Evolutionary conservation across 441 rosid species (phyloP), one percentile per base, ranked within the genome.

Genomic region (Geranium incanum): DNA sequence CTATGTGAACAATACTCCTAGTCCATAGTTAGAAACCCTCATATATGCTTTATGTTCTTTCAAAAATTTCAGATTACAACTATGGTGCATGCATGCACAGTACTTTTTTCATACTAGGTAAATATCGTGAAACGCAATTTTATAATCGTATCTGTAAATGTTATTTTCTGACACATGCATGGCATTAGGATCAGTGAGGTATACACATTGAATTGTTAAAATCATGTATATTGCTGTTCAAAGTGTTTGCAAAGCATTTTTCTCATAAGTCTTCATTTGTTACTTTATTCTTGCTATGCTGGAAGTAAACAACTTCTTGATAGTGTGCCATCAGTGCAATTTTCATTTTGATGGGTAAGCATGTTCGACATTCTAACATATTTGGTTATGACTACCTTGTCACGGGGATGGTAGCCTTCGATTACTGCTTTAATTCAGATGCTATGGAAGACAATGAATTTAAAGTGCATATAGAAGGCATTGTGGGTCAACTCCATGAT

Each of bases 381-480:
- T 43, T 15, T 19, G 18, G 7, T 68, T 21, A 8, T 19, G 5
- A 28, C 48, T 43, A 45, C 19, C 19, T 67, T 41, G 36, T 66
- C 57, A 13, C 36, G 50, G 9, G 73, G 9, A 36, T 16, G 70
- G 12, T 74, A 92, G 97, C 87, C 11, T 92, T 94, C 66, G 93
- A 92, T 81, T 86, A 86, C 85, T 94, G 97, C 88, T 87, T 90
- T 74, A 75, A 81, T 3, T 86, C 83, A 69, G 88, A 87, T 59
- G 77, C 81, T 79, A 75, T 78, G 78, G 91, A 84, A 71, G 88
- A 79, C 0, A 85, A 88, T 13, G 90, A 85, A 62, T 87, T 85
- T 77, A 80, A 81, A 76, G 77, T 77, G 63, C 86, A 91, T 72
- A 80, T 89, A 12, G 81, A 84, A 77, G 86, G 86, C 71, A 82